These are phyloP conservation scores for Coniochaeta sp. DNA, from an alignment of 2,329 filamentous ascomycete genomes.

Conservation along the genomic window DNA sequence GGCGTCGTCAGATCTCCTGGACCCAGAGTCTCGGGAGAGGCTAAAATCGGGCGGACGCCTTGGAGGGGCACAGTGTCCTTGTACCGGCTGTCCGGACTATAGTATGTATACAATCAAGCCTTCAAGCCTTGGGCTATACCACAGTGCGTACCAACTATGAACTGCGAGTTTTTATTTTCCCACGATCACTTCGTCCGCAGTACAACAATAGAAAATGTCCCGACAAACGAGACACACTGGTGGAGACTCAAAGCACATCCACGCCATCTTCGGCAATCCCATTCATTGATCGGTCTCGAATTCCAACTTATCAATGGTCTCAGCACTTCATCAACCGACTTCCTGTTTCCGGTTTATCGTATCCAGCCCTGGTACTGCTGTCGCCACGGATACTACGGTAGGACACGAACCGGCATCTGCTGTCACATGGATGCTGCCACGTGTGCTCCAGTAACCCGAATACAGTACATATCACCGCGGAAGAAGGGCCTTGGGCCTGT, in stretches of 20 bases:
- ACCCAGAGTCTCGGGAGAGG: conserved; percentile 29
- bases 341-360: background rate
- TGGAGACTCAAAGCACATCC: too few relatives aligned
- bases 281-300: background rate
- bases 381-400: background rate
- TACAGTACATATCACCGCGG: background rate
- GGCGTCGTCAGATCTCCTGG: conserved; percentile 29
- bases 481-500: background rate
- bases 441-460: background rate
- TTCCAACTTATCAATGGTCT: background rate
- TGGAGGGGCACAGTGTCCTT: conserved; percentile 20
- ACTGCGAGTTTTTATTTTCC: too few relatives aligned
- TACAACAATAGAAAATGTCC: background rate
- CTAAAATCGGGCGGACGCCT: conserved; percentile 25
- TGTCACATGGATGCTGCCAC: background rate
- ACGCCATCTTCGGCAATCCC: background rate
- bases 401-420: background rate
- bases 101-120: too few relatives aligned
- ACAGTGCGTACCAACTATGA: background rate
- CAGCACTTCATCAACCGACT: background rate
- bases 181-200: background rate
- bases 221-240: background rate
- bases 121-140: too few relatives aligned
- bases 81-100: conserved; percentile 13
- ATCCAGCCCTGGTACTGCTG: background rate